Evolutionary conservation across 2,329 filamentous ascomycete species (phyloP), one percentile per base, ranked within the genome.

Genomic region (Aspergillus sp.): DNA sequence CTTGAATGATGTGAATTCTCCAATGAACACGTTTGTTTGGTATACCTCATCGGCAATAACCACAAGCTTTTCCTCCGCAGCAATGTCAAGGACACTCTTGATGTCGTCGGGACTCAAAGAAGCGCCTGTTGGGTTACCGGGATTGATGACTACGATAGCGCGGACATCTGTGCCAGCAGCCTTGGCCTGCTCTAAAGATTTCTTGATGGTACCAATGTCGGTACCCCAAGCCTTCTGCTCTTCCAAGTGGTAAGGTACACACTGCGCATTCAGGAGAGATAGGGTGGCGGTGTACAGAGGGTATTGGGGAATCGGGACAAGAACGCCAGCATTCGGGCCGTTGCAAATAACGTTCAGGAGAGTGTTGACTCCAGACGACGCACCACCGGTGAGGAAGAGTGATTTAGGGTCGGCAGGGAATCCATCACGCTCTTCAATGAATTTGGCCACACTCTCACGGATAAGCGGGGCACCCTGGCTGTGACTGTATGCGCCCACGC

Each of bases 21-120:
- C 95, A 61, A 90, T 81, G 79, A 99, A 99, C 68, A 99, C 90
- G 77, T 99, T 99, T 72, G 95, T 98, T 80, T 99, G 95, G 85
- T 99, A 99, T 39, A 99, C 95, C 77, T 99, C 95, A 71, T 99
- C 95, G 52, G 95, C 95, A 69, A 99, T 85, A 64, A 98, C 82
- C 56, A 98, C 92, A 24, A 99, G 84, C 67, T 88, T 86, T 81
- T 97, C 86, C 74, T 93, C 83, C 27, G 87, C 88, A 40, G 95
- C 93, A 63, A 97, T 89, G 63, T 95, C 86, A 65, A 98, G 84
- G n/a, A 98, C 90, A 52, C 84, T 83, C 69, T 88, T 86, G 75
- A 99, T 87, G 70, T 97, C 91, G 19, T 86, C 83, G 64, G 89
- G 84, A 37, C 88, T 81, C 17, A 99, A 84, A 53, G 89, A 95